These are phyloP conservation scores for Trichoderma erinaceum DNA, from an alignment of 495 filamentous ascomycete genomes.

Conservation along the genomic window DNA sequence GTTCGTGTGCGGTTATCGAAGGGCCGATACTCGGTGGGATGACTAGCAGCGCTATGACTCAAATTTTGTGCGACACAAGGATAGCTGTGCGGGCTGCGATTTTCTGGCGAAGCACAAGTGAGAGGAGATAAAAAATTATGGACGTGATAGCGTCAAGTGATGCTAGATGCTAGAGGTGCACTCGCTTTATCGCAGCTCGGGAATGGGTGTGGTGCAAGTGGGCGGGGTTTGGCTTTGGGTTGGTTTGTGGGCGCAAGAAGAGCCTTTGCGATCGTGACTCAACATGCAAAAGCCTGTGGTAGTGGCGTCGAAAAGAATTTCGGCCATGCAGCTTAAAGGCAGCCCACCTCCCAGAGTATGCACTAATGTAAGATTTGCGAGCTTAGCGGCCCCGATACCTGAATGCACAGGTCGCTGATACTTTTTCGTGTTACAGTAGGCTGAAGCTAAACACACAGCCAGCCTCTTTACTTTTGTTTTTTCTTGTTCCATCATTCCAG, in stretches of 20 bases:
- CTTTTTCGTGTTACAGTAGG: too few relatives aligned
- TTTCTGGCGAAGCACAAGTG: neutral
- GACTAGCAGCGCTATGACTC: neutral
- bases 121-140: neutral
- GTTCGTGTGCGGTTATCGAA: neutral
- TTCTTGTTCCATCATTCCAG: too few relatives aligned
- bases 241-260: conserved; percentile 13
- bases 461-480: too few relatives aligned
- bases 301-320: conserved; percentile 2
- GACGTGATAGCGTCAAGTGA: neutral
- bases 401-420: neutral
- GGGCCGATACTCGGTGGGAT: conserved; percentile 3
- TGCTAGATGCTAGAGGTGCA: neutral
- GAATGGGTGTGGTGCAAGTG: conserved; percentile 4
- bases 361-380: neutral
- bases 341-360: neutral
- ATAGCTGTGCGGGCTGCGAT: neutral
- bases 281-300: neutral
- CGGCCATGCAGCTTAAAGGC: neutral
- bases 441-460: too few relatives aligned
- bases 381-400: conserved; percentile 4
- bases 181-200: neutral
- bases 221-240: neutral
- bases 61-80: neutral
- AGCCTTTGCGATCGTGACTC: conserved; percentile 10